Conservation (phyloP, 495 filamentous ascomycete genomes). For the Xylaria nigripes region DNA sequence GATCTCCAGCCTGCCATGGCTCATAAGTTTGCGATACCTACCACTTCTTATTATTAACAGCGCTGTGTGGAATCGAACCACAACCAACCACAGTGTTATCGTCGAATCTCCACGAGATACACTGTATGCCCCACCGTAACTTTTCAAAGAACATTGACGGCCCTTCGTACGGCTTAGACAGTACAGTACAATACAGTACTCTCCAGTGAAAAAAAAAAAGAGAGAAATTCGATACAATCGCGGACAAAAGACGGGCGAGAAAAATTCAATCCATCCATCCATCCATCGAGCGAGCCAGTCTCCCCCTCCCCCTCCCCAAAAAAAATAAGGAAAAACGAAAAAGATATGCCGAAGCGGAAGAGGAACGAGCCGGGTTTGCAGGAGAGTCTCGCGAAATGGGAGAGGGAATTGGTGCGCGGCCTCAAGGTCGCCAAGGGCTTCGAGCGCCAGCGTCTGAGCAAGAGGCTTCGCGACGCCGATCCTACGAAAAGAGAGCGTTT, state of each 20-base stretch:
- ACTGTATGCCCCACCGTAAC: constrained; percentile 12
- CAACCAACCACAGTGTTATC: not conserved
- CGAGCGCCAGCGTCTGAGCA: constrained; percentile 79
- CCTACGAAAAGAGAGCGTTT: constrained; percentile 47
- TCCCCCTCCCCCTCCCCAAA: too few species aligned
- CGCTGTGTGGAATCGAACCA: too few species aligned
- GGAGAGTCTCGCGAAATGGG: constrained; percentile 49
- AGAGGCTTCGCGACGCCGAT: constrained; percentile 58
- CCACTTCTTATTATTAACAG: too few species aligned
- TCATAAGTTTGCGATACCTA: too few species aligned
- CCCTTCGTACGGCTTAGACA: too few species aligned
- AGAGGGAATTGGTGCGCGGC: constrained; percentile 53
- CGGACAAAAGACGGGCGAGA: not conserved
- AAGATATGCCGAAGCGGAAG: constrained; percentile 45
- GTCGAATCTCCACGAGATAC: not conserved
- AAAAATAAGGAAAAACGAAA: not conserved
- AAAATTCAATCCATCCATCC: too few species aligned
- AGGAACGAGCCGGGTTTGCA: constrained; percentile 37
- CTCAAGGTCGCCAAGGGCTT: constrained; percentile 78
- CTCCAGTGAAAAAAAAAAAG: too few species aligned
- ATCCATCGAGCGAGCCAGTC: too few species aligned
- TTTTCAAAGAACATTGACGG: constrained; percentile 4
- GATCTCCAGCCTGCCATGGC: too few species aligned
- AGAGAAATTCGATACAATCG: too few species aligned
- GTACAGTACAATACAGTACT: too few species aligned